Evolutionary conservation across 345 rosid genomes (phyloP).

Genomic region (Noccaea bulbosa): DNA sequence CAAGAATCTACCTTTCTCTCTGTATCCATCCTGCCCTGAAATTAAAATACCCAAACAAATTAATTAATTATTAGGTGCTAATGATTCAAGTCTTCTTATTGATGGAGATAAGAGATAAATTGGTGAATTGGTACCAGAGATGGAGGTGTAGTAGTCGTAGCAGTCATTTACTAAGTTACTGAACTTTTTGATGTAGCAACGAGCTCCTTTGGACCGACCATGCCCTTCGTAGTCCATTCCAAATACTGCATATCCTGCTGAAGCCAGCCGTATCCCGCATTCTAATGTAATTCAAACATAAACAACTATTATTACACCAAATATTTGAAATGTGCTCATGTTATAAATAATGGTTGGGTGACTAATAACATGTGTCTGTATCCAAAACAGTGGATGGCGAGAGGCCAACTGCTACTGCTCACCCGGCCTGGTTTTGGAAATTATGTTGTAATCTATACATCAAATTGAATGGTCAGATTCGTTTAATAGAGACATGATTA

Average conservation of each 20-base stretch:
- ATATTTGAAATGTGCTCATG: neutral
- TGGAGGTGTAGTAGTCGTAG: constrained; percentile 66
- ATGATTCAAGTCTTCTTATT: neutral
- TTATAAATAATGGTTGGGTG: neutral
- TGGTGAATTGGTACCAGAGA: constrained; percentile 51
- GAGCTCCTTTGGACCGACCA: constrained; percentile 82
- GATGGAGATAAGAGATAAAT: neutral
- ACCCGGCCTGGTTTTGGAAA: neutral
- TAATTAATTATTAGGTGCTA: neutral
- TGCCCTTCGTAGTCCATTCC: constrained; percentile 95
- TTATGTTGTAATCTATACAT: no score
- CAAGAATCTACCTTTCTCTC: constrained; percentile 70
- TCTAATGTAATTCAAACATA: constrained; percentile 42
- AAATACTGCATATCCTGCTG: constrained; percentile 72
- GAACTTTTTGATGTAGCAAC: constrained; percentile 93
- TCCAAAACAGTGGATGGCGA: neutral
- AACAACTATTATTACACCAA: neutral
- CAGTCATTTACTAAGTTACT: constrained; percentile 72
- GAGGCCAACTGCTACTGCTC: neutral
- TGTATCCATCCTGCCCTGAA: constrained; percentile 62
- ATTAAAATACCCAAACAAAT: no score
- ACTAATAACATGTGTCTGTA: neutral
- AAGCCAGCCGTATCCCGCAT: constrained; percentile 76
- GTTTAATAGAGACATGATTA: neutral
- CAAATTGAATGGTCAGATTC: neutral